A percentile compares a stretch with the other conserved stretches of the same genome.
phyloP scores from a whole-genome alignment of 2,329 filamentous ascomycete genomes.

The Capronia epimyces region DNA sequence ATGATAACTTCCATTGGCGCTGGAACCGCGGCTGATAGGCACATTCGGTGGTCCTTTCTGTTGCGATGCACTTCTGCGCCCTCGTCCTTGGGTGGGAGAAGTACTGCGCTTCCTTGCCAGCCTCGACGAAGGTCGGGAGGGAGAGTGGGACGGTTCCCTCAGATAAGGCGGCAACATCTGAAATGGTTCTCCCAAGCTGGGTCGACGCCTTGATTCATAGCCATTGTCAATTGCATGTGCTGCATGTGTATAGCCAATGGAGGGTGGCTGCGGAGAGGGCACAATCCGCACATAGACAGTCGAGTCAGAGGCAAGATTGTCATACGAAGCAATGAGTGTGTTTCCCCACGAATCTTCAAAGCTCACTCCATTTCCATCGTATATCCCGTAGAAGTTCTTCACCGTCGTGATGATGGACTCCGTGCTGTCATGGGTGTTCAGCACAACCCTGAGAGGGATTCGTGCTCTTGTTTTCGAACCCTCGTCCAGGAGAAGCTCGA shows the following conservation, averaged over 20 bases:
- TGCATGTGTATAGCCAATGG: slow-evolving; percentile 41
- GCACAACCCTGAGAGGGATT: slow-evolving; percentile 67
- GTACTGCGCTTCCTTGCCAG: slow-evolving; percentile 70
- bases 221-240: slow-evolving; percentile 47
- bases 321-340: slow-evolving; percentile 89
- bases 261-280: slow-evolving; percentile 49
- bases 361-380: slow-evolving; percentile 81
- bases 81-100: slow-evolving; percentile 64
- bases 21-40: slow-evolving; percentile 57
- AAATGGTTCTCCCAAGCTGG: slow-evolving; percentile 59
- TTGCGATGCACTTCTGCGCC: slow-evolving; percentile 71
- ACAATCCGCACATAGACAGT: slow-evolving; percentile 87
- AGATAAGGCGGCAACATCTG: slow-evolving; percentile 57
- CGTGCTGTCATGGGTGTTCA: slow-evolving; percentile 91
- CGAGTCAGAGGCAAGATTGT: slow-evolving; percentile 92
- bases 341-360: slow-evolving; percentile 89
- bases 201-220: slow-evolving; percentile 48
- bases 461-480: slow-evolving; percentile 54
- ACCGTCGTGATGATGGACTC: slow-evolving; percentile 97
- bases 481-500: slow-evolving; percentile 57
- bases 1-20: slow-evolving; percentile 52
- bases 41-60: slow-evolving; percentile 67
- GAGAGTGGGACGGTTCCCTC: slow-evolving; percentile 55
- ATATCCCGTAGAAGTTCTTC: slow-evolving; percentile 97
- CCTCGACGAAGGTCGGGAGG: slow-evolving; percentile 64